Conservation (phyloP, 371 early-diverging fungal genomes). For the Thermomucor indicae-seudaticae region DNA sequence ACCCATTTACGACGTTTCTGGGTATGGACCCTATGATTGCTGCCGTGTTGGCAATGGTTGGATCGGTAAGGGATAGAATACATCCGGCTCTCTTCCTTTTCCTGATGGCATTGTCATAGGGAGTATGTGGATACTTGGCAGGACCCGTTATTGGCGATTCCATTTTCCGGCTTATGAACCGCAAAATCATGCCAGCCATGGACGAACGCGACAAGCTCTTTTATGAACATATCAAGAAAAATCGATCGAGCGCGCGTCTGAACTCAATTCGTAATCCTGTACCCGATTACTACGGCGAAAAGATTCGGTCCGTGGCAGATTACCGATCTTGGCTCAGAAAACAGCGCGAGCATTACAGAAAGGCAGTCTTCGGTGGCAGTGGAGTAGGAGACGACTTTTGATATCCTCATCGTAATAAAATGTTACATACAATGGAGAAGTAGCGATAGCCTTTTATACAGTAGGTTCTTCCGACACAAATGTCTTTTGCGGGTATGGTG, state of each 20-base stretch:
- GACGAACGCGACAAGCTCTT: conserved; percentile 76
- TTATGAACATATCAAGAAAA: conserved; percentile 72
- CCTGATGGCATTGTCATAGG: conserved; percentile 26
- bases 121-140: conserved; percentile 59
- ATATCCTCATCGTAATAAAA: too few species aligned
- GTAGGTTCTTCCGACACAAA: conserved; percentile 4
- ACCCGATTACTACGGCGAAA: conserved; percentile 93
- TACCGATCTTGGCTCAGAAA: conserved; percentile 89
- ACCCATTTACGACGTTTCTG: conserved; percentile 71
- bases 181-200: conserved; percentile 49
- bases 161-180: conserved; percentile 63
- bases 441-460: conserved; percentile 2
- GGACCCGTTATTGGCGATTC: conserved; percentile 69
- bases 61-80: conserved; percentile 46
- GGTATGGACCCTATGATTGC: conserved; percentile 78
- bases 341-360: conserved; percentile 78
- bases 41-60: conserved; percentile 56
- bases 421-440: too few species aligned
- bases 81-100: too few species aligned
- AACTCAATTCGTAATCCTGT: conserved; percentile 77
- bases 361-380: conserved; percentile 64
- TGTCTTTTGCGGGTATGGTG: conserved; percentile 5
- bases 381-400: too few species aligned
- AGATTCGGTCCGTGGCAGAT: conserved; percentile 75
- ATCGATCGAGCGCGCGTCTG: conserved; percentile 74